A percentile compares a stretch with the other conserved stretches of the same genome.
Conservation (phyloP, 1,284 basidiomycete species). For the Trichosporon sp. region DNA sequence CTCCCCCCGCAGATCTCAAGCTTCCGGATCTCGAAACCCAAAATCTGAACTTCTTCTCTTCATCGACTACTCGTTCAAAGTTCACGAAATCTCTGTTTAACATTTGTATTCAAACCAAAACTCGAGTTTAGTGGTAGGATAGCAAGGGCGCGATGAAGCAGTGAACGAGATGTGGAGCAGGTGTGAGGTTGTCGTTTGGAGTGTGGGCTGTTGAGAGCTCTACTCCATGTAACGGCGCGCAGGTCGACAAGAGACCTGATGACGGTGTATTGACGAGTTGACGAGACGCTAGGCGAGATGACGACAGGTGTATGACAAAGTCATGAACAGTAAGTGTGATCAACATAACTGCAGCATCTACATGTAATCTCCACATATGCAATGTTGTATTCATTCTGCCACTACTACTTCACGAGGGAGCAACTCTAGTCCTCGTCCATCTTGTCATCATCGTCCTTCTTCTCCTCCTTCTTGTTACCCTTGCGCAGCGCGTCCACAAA, state of each 20-base stretch:
- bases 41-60: neutral
- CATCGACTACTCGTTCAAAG: neutral
- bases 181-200: neutral
- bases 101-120: slow-evolving; percentile 4
- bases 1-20: neutral
- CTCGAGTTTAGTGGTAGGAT: slow-evolving; percentile 2
- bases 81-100: slow-evolving; percentile 2
- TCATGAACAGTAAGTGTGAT: neutral
- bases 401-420: no score
- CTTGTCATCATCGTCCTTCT: neutral
- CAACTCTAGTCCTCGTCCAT: neutral
- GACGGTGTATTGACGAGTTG: neutral
- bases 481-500: slow-evolving; percentile 30
- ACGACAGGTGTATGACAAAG: neutral
- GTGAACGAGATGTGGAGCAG: slow-evolving; percentile 1
- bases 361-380: neutral
- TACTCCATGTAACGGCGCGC: no score
- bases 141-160: slow-evolving; percentile 3
- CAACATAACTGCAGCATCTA: neutral
- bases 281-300: neutral
- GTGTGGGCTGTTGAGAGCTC: neutral
- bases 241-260: no score
- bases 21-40: neutral
- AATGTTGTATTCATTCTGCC: neutral
- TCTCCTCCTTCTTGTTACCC: neutral